Conservation (phyloP, 106 monocot genomes). For the Agapanthus africanus region DNA sequence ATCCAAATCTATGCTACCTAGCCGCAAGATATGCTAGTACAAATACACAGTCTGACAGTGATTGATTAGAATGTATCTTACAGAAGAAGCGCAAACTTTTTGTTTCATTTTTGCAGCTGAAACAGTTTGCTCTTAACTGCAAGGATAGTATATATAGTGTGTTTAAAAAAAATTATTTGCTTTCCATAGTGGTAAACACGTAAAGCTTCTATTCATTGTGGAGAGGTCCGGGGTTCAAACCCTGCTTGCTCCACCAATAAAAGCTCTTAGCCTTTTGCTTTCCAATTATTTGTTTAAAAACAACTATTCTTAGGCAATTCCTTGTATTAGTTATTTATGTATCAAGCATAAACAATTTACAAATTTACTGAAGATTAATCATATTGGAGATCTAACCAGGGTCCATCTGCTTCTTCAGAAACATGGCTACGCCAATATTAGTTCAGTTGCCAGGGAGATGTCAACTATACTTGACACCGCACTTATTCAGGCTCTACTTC, state of each 20-base stretch:
- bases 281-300: neutral
- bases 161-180: too few species aligned
- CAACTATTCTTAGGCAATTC: neutral
- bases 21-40: neutral
- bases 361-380: neutral
- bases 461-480: constrained; percentile 85
- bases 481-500: constrained; percentile 78
- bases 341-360: neutral
- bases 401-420: constrained; percentile 36
- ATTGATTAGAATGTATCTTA: neutral
- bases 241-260: too few species aligned
- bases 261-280: too few species aligned
- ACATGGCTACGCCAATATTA: constrained; percentile 55
- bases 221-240: too few species aligned
- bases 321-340: neutral
- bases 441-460: constrained; percentile 81
- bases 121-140: neutral
- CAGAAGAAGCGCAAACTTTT: neutral
- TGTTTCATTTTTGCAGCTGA: neutral
- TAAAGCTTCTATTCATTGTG: too few species aligned
- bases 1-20: too few species aligned
- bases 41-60: neutral
- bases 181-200: too few species aligned
- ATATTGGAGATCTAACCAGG: constrained; percentile 15
- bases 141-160: neutral